Evolutionary conservation across 2,329 filamentous ascomycete species (phyloP).

Genomic region (Aspergillus costaricaensis): DNA sequence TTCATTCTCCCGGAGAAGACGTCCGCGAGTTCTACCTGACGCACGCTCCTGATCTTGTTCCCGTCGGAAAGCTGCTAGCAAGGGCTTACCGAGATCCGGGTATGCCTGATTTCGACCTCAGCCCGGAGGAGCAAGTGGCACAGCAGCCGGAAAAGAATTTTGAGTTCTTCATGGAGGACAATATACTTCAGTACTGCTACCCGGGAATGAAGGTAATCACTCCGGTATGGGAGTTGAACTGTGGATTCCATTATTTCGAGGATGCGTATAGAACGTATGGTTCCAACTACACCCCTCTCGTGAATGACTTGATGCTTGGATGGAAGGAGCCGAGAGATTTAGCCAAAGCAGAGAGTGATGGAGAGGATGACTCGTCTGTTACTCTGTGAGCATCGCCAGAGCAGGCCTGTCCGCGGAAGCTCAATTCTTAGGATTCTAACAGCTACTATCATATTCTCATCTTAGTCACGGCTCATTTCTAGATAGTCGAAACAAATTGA

Average conservation of each 20-base stretch:
- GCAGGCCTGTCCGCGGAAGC: neutral
- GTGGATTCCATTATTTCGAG: conserved; percentile 67
- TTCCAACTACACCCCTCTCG: conserved; percentile 65
- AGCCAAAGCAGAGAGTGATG: neutral
- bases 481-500: neutral
- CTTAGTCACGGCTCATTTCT: neutral
- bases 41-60: conserved; percentile 47
- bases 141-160: conserved; percentile 35
- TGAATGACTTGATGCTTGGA: conserved; percentile 68
- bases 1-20: conserved; percentile 51
- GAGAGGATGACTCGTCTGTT: neutral
- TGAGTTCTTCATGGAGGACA: conserved; percentile 69
- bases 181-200: conserved; percentile 58
- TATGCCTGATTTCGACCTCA: conserved; percentile 41
- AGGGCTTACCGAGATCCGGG: conserved; percentile 52
- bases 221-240: conserved; percentile 58
- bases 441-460: neutral
- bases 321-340: conserved; percentile 60
- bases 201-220: conserved; percentile 66
- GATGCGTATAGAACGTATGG: conserved; percentile 57
- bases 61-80: conserved; percentile 57
- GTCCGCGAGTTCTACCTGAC: conserved; percentile 51
- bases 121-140: conserved; percentile 32
- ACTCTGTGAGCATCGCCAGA: neutral
- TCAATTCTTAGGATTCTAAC: neutral